phyloP scores from a whole-genome alignment of 2,329 filamentous ascomycete species.

The Ophiosphaerella korrae region DNA sequence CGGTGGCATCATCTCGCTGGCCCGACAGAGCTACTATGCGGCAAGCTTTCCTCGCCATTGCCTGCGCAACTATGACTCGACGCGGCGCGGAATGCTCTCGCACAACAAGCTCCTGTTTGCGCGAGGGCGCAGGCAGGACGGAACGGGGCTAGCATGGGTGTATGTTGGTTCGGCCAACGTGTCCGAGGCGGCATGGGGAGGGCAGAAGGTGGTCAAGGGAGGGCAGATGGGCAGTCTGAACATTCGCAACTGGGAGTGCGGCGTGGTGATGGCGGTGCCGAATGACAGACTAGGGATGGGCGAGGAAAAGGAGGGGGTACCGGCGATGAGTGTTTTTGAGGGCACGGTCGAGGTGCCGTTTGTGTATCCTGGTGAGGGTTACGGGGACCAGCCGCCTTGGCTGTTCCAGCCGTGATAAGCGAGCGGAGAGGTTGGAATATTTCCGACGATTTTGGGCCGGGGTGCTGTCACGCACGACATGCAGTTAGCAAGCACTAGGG shows the following conservation, averaged over 20 bases:
- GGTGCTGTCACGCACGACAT: too few relatives aligned
- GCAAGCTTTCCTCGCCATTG: constrained; percentile 72
- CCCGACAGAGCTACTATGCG: constrained; percentile 72
- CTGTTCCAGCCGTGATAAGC: constrained; percentile 39
- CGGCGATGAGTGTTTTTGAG: constrained; percentile 58
- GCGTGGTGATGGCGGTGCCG: constrained; percentile 72
- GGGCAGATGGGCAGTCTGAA: constrained; percentile 75
- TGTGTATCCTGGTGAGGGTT: constrained; percentile 60
- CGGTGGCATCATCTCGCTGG: constrained; percentile 84
- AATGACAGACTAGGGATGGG: constrained; percentile 20
- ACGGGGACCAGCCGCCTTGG: constrained; percentile 54
- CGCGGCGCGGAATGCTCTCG: constrained; percentile 73
- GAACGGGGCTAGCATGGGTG: constrained; percentile 65
- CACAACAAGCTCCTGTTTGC: constrained; percentile 75
- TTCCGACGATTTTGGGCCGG: background rate
- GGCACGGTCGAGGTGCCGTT: constrained; percentile 68
- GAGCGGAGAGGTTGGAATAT: background rate
- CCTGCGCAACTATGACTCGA: constrained; percentile 77
- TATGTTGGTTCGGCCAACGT: constrained; percentile 92
- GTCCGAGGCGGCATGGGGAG: constrained; percentile 93
- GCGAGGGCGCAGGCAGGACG: constrained; percentile 37
- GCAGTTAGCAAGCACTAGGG: too few relatives aligned
- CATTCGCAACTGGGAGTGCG: constrained; percentile 89
- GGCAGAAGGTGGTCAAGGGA: constrained; percentile 70
- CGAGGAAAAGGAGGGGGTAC: constrained; percentile 18